Evolutionary conservation across 495 filamentous ascomycete species (phyloP).

Genomic region (Bombardia bombarda): DNA sequence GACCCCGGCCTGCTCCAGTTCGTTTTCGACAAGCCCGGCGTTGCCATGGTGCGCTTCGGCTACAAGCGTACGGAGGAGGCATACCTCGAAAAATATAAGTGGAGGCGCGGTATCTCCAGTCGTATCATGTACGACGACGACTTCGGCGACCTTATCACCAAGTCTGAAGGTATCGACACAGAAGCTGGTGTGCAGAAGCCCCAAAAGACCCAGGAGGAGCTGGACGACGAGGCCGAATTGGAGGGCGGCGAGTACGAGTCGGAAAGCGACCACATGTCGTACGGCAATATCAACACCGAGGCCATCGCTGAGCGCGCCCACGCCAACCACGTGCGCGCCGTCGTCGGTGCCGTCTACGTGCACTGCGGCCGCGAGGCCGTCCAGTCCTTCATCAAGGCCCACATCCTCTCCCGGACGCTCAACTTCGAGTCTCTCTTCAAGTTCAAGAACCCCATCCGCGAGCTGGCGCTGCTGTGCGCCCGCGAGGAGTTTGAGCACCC

Average conservation of each 20-base stretch:
- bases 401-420: constrained; percentile 74
- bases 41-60: constrained; percentile 33
- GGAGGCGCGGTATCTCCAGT: constrained; percentile 62
- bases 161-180: not conserved
- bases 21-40: constrained; percentile 50
- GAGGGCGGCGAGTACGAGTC: constrained; percentile 3
- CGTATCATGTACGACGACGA: constrained; percentile 70
- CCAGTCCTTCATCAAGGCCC: constrained; percentile 72
- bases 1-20: constrained; percentile 92
- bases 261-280: constrained; percentile 14
- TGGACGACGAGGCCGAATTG: not conserved
- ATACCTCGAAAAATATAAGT: constrained; percentile 40
- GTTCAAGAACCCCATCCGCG: constrained; percentile 73
- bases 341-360: constrained; percentile 77
- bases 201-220: constrained; percentile 4
- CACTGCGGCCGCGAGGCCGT: constrained; percentile 63
- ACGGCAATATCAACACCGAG: constrained; percentile 24
- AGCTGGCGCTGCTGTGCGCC: constrained; percentile 70
- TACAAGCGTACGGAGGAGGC: constrained; percentile 30
- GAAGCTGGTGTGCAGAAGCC: too few species aligned
- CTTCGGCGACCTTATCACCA: constrained; percentile 55
- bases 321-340: constrained; percentile 66
- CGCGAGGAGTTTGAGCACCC: constrained; percentile 85
- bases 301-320: constrained; percentile 23
- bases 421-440: constrained; percentile 68